A percentile compares a stretch with the other conserved stretches of the same genome.
Conservation (phyloP, 2,329 filamentous ascomycete species). For the Lachnum nothofagi region DNA sequence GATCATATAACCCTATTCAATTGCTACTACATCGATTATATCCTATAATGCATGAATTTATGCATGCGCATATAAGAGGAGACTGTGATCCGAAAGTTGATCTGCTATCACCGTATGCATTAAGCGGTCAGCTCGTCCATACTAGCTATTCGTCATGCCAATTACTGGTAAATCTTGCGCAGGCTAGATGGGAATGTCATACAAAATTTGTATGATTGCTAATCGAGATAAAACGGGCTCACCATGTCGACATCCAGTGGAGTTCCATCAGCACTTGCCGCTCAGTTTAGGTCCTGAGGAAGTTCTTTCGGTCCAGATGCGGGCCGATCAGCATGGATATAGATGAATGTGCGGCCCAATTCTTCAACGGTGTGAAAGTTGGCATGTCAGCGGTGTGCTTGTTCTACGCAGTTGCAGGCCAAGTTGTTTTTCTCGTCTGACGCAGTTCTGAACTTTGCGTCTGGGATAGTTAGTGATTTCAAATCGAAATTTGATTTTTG, state of each 20-base stretch:
- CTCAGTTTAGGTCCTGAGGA: background rate
- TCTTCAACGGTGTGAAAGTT: constrained; percentile 2
- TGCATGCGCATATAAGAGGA: constrained; percentile 10
- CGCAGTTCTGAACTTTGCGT: background rate
- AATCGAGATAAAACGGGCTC: too few species aligned
- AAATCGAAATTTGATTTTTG: background rate
- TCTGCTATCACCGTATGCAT: background rate
- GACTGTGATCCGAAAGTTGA: constrained; percentile 1
- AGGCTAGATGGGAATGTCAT: too few species aligned
- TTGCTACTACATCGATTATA: constrained; percentile 6
- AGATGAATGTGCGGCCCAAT: constrained; percentile 2
- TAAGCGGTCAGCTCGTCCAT: background rate
- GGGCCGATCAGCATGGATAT: constrained; percentile 3
- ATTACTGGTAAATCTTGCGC: constrained; percentile 1
- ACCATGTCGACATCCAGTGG: constrained; percentile 1
- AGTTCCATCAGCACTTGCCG: background rate
- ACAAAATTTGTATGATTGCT: background rate
- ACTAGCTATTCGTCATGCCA: background rate
- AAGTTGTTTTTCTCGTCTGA: background rate
- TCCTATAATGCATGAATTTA: constrained; percentile 14
- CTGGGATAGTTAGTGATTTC: background rate
- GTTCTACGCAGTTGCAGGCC: background rate
- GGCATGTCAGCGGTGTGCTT: constrained; percentile 1
- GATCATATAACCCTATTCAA: constrained; percentile 11
- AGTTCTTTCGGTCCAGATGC: background rate